Percentiles rank a stretch among this genome's conserved stretches.
Evolutionary conservation across 768 basidiomycete species (phyloP).

Genomic region (Ephemerocybe angulata): DNA sequence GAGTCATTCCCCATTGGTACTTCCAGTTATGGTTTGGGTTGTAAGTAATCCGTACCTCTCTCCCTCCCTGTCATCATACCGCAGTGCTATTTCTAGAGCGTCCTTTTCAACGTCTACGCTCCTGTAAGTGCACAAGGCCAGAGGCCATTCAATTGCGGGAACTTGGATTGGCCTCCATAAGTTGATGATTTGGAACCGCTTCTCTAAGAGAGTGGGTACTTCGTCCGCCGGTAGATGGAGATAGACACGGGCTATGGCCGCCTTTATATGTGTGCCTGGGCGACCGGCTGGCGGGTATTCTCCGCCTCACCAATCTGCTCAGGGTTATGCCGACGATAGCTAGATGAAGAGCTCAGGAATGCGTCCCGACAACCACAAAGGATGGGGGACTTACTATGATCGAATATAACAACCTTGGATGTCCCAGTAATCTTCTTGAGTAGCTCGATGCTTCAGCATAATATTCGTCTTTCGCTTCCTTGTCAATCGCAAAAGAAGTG

Average conservation of each 20-base stretch:
- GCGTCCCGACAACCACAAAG: not conserved
- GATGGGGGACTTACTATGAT: slow-evolving; percentile 51
- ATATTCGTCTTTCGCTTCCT: slow-evolving; percentile 48
- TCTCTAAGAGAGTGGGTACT: slow-evolving; percentile 29
- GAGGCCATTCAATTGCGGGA: slow-evolving; percentile 36
- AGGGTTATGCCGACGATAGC: slow-evolving; percentile 13
- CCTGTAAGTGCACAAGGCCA: slow-evolving; percentile 40
- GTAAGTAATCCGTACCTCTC: slow-evolving; percentile 47
- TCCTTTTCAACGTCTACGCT: slow-evolving; percentile 38
- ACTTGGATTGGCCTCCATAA: slow-evolving; percentile 43
- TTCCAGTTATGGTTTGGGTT: slow-evolving; percentile 50
- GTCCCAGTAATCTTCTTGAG: slow-evolving; percentile 58
- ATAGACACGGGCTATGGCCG: slow-evolving; percentile 34
- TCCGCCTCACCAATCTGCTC: slow-evolving; percentile 10
- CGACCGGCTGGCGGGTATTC: slow-evolving; percentile 16
- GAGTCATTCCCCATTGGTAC: slow-evolving; percentile 42
- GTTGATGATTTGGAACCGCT: slow-evolving; percentile 45
- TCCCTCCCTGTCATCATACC: slow-evolving; percentile 48
- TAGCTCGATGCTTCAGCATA: slow-evolving; percentile 56
- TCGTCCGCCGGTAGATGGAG: slow-evolving; percentile 36
- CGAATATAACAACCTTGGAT: slow-evolving; percentile 51
- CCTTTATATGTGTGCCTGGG: slow-evolving; percentile 30
- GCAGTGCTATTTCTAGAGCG: slow-evolving; percentile 38
- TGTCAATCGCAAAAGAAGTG: slow-evolving; percentile 33
- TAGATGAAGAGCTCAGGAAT: not conserved